Evolutionary conservation across 306 rosid species (phyloP).

Genomic region (Citrullus amarus): DNA sequence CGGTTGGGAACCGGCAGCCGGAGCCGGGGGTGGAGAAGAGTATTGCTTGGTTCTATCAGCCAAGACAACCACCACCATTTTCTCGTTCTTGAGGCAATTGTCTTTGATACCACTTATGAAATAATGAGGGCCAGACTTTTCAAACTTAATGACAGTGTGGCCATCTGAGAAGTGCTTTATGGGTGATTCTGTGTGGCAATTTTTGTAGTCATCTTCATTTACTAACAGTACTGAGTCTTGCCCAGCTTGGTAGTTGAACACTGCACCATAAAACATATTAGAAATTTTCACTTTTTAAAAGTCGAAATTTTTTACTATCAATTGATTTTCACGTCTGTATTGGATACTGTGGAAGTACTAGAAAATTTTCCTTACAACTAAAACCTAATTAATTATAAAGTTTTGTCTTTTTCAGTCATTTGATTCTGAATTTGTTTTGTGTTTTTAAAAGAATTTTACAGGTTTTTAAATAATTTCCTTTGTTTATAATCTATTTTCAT

Average conservation of each 20-base stretch:
- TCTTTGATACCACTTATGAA: constrained; percentile 82
- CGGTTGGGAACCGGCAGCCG: constrained; percentile 12
- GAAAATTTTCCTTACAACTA: no score
- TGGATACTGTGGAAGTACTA: no score
- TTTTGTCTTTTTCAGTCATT: no score
- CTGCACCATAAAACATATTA: constrained; percentile 22
- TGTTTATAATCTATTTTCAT: no score
- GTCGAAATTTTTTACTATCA: no score
- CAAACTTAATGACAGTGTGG: constrained; percentile 43
- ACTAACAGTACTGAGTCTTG: constrained; percentile 73
- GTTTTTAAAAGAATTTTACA: no score
- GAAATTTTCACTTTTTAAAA: no score
- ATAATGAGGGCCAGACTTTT: constrained; percentile 47
- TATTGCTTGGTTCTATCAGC: constrained; percentile 43
- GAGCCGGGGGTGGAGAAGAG: constrained; percentile 24
- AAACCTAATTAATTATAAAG: no score
- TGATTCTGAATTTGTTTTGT: no score
- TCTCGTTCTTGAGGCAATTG: constrained; percentile 68
- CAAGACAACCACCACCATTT: constrained; percentile 49
- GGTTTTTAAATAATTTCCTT: no score
- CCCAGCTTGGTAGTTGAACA: constrained; percentile 57
- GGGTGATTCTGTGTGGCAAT: constrained; percentile 48
- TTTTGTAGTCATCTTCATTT: constrained; percentile 43
- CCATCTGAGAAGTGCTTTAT: constrained; percentile 44
- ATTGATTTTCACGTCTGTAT: no score